phyloP scores from a whole-genome alignment of 2,329 filamentous ascomycete species.

The Thielaviopsis populi region DNA sequence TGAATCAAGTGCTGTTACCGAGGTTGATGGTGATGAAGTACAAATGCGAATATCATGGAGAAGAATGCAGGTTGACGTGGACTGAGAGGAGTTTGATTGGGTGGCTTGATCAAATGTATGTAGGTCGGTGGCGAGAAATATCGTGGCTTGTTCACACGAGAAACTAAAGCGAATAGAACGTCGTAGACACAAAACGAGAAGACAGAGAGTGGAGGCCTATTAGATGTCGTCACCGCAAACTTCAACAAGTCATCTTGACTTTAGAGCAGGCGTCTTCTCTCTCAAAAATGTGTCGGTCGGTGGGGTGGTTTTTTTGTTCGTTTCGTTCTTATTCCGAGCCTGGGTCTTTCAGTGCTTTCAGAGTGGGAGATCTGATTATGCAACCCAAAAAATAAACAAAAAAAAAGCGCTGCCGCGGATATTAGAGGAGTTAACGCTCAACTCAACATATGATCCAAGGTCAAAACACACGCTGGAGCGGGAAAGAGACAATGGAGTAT shows the following conservation, averaged over 20 bases:
- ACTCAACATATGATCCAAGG: not conserved
- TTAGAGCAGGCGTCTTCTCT: not conserved
- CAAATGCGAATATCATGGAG: not conserved
- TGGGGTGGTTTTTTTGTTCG: not conserved
- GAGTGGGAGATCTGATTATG: not conserved
- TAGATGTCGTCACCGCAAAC: not conserved
- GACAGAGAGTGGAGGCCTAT: not conserved
- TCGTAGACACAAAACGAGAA: not conserved
- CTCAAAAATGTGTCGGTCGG: not conserved
- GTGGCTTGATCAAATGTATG: slow-evolving; percentile 32
- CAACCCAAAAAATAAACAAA: not conserved
- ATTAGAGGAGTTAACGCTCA: not conserved
- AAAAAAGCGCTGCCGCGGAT: not conserved
- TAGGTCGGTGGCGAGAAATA: slow-evolving; percentile 17
- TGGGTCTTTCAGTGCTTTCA: not conserved
- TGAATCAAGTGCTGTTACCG: not conserved
- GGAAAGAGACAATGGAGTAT: not conserved
- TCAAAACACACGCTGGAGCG: not conserved
- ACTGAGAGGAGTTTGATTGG: not conserved
- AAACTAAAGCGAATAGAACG: not conserved
- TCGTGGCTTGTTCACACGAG: not conserved
- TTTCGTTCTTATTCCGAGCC: not conserved
- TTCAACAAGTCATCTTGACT: not conserved
- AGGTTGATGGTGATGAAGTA: not conserved
- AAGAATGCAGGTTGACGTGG: not conserved